Percentiles rank a stretch among this genome's conserved stretches.
These are phyloP conservation scores for Rhamnella rubrinervis DNA, from an alignment of 331 rosid species.

Conservation along the genomic window DNA sequence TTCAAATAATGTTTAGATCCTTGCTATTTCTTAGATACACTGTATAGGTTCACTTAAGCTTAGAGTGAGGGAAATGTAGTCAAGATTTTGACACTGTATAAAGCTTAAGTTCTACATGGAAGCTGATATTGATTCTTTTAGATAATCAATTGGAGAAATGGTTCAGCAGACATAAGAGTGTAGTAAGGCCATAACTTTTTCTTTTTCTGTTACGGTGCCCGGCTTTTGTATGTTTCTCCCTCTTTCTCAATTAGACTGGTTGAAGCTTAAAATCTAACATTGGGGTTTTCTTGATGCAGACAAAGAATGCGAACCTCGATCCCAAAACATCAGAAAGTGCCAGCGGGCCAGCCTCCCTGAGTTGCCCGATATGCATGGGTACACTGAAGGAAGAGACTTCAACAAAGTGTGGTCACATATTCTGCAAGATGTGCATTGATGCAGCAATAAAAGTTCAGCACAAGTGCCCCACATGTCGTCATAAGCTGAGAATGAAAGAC, in stretches of 20 bases:
- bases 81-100: neutral
- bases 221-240: neutral
- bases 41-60: neutral
- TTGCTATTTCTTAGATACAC: no score
- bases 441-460: constrained; percentile 44
- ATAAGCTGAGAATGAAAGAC: constrained; percentile 42
- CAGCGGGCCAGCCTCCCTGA: constrained; percentile 27
- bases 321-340: neutral
- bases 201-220: no score
- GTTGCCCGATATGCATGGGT: constrained; percentile 45
- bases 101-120: no score
- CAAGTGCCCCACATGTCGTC: constrained; percentile 58
- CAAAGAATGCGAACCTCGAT: constrained; percentile 17
- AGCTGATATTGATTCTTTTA: neutral
- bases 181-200: no score
- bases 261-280: constrained; percentile 1
- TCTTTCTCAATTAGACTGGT: neutral
- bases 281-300: constrained; percentile 12
- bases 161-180: no score
- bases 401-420: constrained; percentile 55
- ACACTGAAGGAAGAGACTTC: constrained; percentile 47
- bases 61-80: neutral
- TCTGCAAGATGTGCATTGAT: constrained; percentile 53
- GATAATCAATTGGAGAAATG: neutral
- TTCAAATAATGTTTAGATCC: no score